These are phyloP conservation scores for Pseudotulostoma volvatum DNA, from an alignment of 495 filamentous ascomycete species.

Conservation along the genomic window DNA sequence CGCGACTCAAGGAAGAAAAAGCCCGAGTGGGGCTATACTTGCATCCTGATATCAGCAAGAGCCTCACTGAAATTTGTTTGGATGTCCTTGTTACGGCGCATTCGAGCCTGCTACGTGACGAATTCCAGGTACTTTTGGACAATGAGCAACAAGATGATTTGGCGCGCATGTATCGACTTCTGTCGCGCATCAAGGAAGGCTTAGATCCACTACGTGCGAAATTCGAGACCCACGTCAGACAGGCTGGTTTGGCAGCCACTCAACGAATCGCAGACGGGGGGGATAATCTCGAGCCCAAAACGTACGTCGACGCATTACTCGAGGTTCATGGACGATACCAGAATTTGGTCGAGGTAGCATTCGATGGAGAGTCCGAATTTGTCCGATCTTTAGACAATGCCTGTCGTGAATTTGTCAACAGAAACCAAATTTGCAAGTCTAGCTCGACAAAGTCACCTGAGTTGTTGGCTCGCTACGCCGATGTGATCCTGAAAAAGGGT, in stretches of 20 bases:
- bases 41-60: conserved; percentile 69
- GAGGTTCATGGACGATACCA: conserved; percentile 91
- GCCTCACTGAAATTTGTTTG: conserved; percentile 76
- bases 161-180: conserved; percentile 85
- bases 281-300: conserved; percentile 85
- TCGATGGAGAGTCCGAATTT: conserved; percentile 92
- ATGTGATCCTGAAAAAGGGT: conserved; percentile 83
- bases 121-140: conserved; percentile 91
- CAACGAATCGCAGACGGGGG: conserved; percentile 82
- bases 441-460: conserved; percentile 88
- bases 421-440: conserved; percentile 85
- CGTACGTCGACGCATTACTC: conserved; percentile 87
- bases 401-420: conserved; percentile 93
- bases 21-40: conserved; percentile 85
- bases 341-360: conserved; percentile 77
- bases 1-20: conserved; percentile 84
- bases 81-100: conserved; percentile 80
- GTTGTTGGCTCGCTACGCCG: conserved; percentile 89
- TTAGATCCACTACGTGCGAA: conserved; percentile 74
- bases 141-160: conserved; percentile 91
- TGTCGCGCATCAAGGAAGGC: conserved; percentile 82
- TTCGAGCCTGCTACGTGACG: conserved; percentile 67
- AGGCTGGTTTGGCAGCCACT: conserved; percentile 71
- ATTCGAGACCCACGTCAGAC: conserved; percentile 87
- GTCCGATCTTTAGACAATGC: conserved; percentile 93